A percentile compares a stretch with the other conserved stretches of the same genome.
Conservation (phyloP, 169 alveolate species). For the Plasmodium adleri region DNA sequence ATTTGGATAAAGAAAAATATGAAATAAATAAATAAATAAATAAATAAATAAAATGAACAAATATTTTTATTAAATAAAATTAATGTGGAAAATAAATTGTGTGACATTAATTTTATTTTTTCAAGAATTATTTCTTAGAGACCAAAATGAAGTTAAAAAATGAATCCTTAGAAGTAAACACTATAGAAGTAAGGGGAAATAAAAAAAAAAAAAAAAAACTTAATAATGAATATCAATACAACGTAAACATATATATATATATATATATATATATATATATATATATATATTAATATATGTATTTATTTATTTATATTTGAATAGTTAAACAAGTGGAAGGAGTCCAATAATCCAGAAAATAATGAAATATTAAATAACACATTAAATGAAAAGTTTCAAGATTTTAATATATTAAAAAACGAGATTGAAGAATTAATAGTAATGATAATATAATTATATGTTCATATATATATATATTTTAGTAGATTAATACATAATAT, state of each 20-base stretch:
- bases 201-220: not conserved
- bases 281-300: not conserved
- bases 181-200: not conserved
- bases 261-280: not conserved
- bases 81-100: not conserved
- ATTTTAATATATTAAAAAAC: slow-evolving; percentile 42
- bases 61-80: not conserved
- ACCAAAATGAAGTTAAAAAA: slow-evolving; percentile 43
- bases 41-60: not conserved
- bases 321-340: slow-evolving; percentile 53
- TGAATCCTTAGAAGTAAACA: slow-evolving; percentile 53
- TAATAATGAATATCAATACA: too few relatives aligned
- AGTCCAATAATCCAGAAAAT: slow-evolving; percentile 19
- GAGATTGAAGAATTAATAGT: slow-evolving; percentile 52
- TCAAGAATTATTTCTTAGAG: slow-evolving; percentile 63
- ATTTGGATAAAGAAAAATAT: too few relatives aligned
- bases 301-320: not conserved
- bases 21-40: not conserved
- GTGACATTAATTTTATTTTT: not conserved
- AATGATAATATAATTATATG: not conserved
- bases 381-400: slow-evolving; percentile 19
- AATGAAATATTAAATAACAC: slow-evolving; percentile 57
- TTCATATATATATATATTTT: not conserved
- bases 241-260: too few relatives aligned
- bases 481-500: not conserved